Evolutionary conservation across 1,284 basidiomycete genomes (phyloP).

Genomic region (Vanrija sp.): DNA sequence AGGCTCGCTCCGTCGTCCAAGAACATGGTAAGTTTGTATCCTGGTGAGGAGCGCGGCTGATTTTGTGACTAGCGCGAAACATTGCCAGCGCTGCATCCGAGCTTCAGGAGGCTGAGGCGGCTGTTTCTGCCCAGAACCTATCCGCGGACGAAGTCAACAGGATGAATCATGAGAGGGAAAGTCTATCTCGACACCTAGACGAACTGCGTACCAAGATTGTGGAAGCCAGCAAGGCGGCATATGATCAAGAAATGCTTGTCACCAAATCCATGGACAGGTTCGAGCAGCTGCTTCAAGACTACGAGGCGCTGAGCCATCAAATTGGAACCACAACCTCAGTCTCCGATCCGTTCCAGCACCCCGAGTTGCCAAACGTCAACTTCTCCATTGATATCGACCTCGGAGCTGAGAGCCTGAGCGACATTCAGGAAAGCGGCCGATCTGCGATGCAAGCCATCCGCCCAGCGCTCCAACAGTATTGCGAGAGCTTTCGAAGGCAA

Average conservation of each 20-base stretch:
- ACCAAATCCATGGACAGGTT: conserved; percentile 70
- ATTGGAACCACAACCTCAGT: conserved; percentile 61
- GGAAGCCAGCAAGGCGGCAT: conserved; percentile 64
- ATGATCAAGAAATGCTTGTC: conserved; percentile 71
- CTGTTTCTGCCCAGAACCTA: conserved; percentile 76
- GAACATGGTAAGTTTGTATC: conserved; percentile 27
- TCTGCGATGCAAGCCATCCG: conserved; percentile 66
- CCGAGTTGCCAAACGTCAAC: conserved; percentile 50
- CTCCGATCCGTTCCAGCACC: background rate
- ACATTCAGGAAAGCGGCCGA: conserved; percentile 59
- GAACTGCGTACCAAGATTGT: conserved; percentile 69
- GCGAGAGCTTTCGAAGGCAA: conserved; percentile 64
- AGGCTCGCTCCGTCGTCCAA: conserved; percentile 25
- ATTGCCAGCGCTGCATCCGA: conserved; percentile 47
- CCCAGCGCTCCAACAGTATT: conserved; percentile 64
- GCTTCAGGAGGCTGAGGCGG: conserved; percentile 58
- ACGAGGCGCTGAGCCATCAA: conserved; percentile 65
- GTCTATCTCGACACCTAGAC: conserved; percentile 62
- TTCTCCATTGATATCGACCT: conserved; percentile 71
- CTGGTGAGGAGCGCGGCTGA: too few species aligned
- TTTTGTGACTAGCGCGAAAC: conserved; percentile 1
- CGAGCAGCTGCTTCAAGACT: conserved; percentile 71
- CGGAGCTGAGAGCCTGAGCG: conserved; percentile 61
- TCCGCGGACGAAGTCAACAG: conserved; percentile 75
- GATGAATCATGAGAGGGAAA: conserved; percentile 81